These are phyloP conservation scores for Ascochyta fabae DNA, from an alignment of 2,329 filamentous ascomycete genomes.

Conservation along the genomic window DNA sequence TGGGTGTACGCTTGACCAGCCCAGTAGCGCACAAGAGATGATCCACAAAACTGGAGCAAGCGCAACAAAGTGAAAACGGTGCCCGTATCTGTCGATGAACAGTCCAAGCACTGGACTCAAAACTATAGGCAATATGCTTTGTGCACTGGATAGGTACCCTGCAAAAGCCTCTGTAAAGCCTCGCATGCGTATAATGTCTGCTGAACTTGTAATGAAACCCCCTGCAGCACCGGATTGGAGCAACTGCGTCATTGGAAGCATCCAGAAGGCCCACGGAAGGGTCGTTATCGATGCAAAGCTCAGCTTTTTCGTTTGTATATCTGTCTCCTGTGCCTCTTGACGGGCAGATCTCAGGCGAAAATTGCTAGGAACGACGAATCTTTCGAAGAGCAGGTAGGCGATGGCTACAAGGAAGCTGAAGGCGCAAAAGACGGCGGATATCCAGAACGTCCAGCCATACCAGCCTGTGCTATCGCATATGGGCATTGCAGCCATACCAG, in stretches of 20 bases:
- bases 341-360: background rate
- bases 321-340: too few species aligned
- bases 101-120: background rate
- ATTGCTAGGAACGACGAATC: background rate
- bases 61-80: slow-evolving; percentile 6
- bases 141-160: slow-evolving; percentile 2
- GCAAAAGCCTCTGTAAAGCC: slow-evolving; percentile 6
- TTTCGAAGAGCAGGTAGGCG: slow-evolving; percentile 1
- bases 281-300: background rate
- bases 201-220: slow-evolving; percentile 3
- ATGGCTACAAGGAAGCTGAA: background rate
- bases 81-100: background rate
- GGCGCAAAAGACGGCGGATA: background rate
- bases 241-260: slow-evolving; percentile 4
- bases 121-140: background rate
- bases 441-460: slow-evolving; percentile 5
- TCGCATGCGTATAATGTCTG: slow-evolving; percentile 8
- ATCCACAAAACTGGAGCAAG: slow-evolving; percentile 6
- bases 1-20: background rate
- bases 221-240: slow-evolving; percentile 3
- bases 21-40: background rate
- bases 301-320: background rate
- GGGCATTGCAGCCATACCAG: slow-evolving; percentile 1
- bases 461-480: slow-evolving; percentile 2
- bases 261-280: background rate